Percentiles rank a stretch among this genome's conserved stretches.
These are phyloP conservation scores for Balansia obtecta DNA, from an alignment of 2,329 filamentous ascomycete species.

Conservation along the genomic window DNA sequence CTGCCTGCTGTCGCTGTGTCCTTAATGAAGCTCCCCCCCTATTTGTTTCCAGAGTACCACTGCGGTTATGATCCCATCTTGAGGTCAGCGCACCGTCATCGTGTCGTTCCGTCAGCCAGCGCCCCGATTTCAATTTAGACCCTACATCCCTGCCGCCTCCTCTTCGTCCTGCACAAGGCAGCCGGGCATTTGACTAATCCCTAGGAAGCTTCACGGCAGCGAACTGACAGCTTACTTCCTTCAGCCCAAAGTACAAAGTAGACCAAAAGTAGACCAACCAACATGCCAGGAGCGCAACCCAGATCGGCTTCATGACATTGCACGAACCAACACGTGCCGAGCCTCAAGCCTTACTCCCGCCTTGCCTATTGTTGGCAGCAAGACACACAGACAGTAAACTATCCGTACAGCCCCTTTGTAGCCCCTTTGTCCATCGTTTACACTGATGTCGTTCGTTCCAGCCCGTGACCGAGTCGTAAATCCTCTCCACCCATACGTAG, in stretches of 20 bases:
- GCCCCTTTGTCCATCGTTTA: too few relatives aligned
- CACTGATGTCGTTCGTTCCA: background rate
- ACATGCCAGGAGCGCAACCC: too few relatives aligned
- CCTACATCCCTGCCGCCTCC: too few relatives aligned
- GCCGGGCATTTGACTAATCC: too few relatives aligned
- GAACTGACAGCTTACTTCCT: too few relatives aligned
- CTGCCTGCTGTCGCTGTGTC: background rate
- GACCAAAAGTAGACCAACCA: too few relatives aligned
- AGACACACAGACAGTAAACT: background rate
- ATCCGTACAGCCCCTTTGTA: background rate
- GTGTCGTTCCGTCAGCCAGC: background rate
- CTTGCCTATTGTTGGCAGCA: background rate
- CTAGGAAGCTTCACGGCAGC: too few relatives aligned
- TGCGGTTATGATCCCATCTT: background rate
- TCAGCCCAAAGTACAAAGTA: too few relatives aligned
- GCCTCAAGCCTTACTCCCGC: background rate
- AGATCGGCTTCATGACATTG: too few relatives aligned
- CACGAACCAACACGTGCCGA: background rate
- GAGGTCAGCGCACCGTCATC: background rate
- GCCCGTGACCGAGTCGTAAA: slow-evolving; percentile 1
- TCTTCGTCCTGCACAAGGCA: too few relatives aligned
- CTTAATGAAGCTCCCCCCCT: background rate
- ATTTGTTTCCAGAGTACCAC: too few relatives aligned
- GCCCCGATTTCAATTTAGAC: background rate
- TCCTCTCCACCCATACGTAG: slow-evolving; percentile 1